These are phyloP conservation scores for Geotrichum bryndzae DNA, from an alignment of 1,139 yeast genomes.

Conservation along the genomic window DNA sequence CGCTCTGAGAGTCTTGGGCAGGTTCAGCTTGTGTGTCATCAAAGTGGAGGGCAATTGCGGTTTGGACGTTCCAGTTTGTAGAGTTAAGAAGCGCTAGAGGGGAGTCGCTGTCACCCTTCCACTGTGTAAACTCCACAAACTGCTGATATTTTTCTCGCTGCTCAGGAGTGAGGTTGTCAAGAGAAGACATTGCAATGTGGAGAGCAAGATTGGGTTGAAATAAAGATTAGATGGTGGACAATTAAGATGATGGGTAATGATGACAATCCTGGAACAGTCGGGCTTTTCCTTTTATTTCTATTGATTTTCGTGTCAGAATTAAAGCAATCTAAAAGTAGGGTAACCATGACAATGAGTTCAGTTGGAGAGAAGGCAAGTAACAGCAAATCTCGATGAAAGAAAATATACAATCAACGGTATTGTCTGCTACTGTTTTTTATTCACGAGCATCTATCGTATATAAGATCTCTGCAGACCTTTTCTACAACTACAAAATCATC, in stretches of 20 bases:
- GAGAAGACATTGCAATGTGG: conserved; percentile 9
- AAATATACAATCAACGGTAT: too few relatives aligned
- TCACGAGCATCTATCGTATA: too few relatives aligned
- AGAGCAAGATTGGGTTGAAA: not conserved
- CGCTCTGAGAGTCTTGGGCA: conserved; percentile 9
- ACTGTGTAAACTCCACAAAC: conserved; percentile 30
- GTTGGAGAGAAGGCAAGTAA: too few relatives aligned
- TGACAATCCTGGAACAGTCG: not conserved
- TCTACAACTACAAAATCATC: too few relatives aligned
- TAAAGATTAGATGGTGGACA: not conserved
- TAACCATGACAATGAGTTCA: not conserved
- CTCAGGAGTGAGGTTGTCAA: conserved; percentile 20
- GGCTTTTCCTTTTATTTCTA: not conserved
- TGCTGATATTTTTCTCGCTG: conserved; percentile 23
- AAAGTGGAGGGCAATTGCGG: conserved; percentile 31
- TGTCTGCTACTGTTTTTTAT: too few relatives aligned
- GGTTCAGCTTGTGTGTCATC: conserved; percentile 21
- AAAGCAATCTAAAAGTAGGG: not conserved
- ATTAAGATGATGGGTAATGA: not conserved
- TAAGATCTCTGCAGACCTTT: too few relatives aligned
- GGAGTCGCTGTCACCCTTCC: conserved; percentile 25
- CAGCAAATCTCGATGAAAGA: too few relatives aligned
- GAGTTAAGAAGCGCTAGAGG: conserved; percentile 27
- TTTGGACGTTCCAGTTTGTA: conserved; percentile 31
- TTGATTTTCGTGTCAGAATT: not conserved